phyloP scores from a whole-genome alignment of 225 moss, liverwort and hornwort genomes.

The Marchantia polymorpha region DNA sequence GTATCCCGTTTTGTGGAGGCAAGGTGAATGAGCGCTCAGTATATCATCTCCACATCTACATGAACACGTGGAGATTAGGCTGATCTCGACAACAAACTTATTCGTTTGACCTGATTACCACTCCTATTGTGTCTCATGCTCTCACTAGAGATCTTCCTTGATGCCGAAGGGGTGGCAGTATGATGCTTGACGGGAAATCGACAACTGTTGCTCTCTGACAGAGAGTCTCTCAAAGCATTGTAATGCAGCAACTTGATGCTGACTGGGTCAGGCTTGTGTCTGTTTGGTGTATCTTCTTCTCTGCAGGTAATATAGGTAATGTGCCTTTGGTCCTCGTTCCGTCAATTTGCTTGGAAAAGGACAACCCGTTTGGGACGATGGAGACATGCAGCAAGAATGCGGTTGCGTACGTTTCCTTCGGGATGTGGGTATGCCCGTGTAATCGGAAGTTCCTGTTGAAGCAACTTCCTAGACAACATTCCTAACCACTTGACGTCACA shows the following conservation, averaged over 20 bases:
- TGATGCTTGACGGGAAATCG: too few species aligned
- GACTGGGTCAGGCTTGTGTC: background rate
- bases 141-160: too few species aligned
- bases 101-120: too few species aligned
- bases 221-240: background rate
- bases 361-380: conserved; percentile 54
- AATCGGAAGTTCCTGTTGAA: background rate
- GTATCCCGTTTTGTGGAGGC: too few species aligned
- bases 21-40: too few species aligned
- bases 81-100: too few species aligned
- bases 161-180: too few species aligned
- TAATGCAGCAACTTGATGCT: background rate
- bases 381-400: conserved; percentile 42
- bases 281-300: background rate
- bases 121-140: too few species aligned
- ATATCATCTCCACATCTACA: too few species aligned
- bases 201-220: too few species aligned
- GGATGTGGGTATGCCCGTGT: conserved; percentile 57
- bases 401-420: conserved; percentile 70
- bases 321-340: conserved; percentile 63
- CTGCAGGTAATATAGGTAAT: conserved; percentile 62
- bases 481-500: background rate
- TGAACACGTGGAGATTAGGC: too few species aligned
- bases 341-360: conserved; percentile 55
- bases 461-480: background rate